These are phyloP conservation scores for Ceratopteris richardii DNA, from an alignment of 75 land plant species.

Conservation along the genomic window DNA sequence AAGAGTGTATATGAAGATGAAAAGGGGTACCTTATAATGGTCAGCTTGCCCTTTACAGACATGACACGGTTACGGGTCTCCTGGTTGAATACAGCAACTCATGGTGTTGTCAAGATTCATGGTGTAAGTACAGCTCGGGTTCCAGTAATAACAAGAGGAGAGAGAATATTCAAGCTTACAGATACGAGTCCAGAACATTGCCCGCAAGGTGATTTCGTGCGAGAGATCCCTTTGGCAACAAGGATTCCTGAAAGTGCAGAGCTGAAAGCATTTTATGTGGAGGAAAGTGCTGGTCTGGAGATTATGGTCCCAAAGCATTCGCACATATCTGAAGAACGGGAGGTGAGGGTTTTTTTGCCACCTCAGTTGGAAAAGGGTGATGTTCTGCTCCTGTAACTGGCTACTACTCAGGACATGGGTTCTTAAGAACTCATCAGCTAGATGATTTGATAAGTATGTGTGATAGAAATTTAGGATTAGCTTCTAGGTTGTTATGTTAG, in stretches of 20 bases:
- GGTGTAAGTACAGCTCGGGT: slow-evolving; percentile 66
- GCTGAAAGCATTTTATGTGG: slow-evolving; percentile 77
- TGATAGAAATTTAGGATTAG: too few relatives aligned
- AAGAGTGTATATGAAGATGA: slow-evolving; percentile 94
- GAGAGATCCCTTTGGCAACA: slow-evolving; percentile 84
- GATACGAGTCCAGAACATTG: slow-evolving; percentile 89
- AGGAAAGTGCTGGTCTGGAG: slow-evolving; percentile 75
- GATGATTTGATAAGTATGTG: too few relatives aligned
- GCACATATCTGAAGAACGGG: slow-evolving; percentile 23
- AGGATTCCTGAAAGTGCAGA: slow-evolving; percentile 96
- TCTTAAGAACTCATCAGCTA: too few relatives aligned
- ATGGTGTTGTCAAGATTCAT: slow-evolving; percentile 80
- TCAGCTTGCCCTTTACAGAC: slow-evolving; percentile 86
- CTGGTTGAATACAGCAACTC: slow-evolving; percentile 82
- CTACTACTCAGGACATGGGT: too few relatives aligned
- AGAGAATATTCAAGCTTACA: slow-evolving; percentile 77
- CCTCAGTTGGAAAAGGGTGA: slow-evolving; percentile 19
- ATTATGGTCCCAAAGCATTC: slow-evolving; percentile 79
- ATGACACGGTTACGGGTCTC: slow-evolving; percentile 83
- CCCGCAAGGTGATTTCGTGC: slow-evolving; percentile 86
- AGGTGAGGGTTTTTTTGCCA: slow-evolving; percentile 26
- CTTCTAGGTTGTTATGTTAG: too few relatives aligned
- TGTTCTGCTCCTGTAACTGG: slow-evolving; percentile 11
- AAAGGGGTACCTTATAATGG: slow-evolving; percentile 75
- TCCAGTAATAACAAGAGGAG: slow-evolving; percentile 70